phyloP scores from a whole-genome alignment of 2,329 filamentous ascomycete species.

The Daldinia eschscholtzii region DNA sequence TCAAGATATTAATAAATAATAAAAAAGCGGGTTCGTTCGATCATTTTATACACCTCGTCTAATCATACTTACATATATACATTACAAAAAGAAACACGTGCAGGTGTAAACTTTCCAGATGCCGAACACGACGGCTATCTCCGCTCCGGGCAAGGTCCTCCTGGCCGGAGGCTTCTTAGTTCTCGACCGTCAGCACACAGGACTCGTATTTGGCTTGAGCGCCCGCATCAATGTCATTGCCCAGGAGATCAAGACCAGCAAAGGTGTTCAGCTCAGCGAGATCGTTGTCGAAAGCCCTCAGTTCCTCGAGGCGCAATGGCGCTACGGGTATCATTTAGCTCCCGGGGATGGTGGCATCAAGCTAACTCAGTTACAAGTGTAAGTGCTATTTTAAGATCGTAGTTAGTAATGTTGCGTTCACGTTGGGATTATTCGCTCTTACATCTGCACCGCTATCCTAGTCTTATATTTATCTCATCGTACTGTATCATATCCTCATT shows the following conservation, averaged over 20 bases:
- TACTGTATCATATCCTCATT: background rate
- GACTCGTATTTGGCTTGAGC: slow-evolving; percentile 75
- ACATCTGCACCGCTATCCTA: background rate
- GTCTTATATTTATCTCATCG: slow-evolving; percentile 1
- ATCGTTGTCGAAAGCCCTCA: slow-evolving; percentile 93
- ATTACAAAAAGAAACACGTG: slow-evolving; percentile 21
- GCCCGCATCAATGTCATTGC: slow-evolving; percentile 76
- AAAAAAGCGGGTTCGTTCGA: slow-evolving; percentile 28
- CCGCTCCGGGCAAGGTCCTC: slow-evolving; percentile 95
- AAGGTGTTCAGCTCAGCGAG: slow-evolving; percentile 74
- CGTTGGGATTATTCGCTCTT: background rate
- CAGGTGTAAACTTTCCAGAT: slow-evolving; percentile 36
- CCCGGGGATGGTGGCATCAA: slow-evolving; percentile 82
- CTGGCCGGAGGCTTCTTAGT: slow-evolving; percentile 96
- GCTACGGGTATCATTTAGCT: slow-evolving; percentile 81
- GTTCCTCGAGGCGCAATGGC: slow-evolving; percentile 88
- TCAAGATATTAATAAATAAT: slow-evolving; percentile 3
- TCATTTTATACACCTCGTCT: slow-evolving; percentile 22
- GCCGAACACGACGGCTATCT: slow-evolving; percentile 69
- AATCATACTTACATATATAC: slow-evolving; percentile 20
- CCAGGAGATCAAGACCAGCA: slow-evolving; percentile 67
- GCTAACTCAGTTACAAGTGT: slow-evolving; percentile 84
- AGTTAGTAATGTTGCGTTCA: background rate
- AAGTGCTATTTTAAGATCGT: slow-evolving; percentile 57
- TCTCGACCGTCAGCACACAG: slow-evolving; percentile 87